Evolutionary conservation across 192 early-diverging fungal species (phyloP), one percentile per base, ranked within the genome.

Genomic region (Pilobolus umbonatus): DNA sequence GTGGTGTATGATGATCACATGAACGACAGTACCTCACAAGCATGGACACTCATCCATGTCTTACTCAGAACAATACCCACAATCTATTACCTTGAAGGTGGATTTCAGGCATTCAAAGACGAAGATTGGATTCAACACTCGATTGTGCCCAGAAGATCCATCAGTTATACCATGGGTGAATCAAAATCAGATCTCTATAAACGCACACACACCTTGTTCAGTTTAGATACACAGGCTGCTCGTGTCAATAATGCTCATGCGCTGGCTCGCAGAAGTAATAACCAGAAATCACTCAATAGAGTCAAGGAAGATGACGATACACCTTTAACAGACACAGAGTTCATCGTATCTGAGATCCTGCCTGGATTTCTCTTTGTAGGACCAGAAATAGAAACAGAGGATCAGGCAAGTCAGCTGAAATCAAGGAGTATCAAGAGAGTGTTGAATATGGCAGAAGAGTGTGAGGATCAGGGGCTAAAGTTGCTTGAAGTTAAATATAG

Each of bases 361-460:
- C 65, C 78, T 17, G 73, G 79, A 1, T 84, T 83, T 57, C 57
- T 90, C 3, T 79, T 70, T 39, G 66, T 90, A 3, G 86, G 86
- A 12, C 80, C 80, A 2, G 85, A 88, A 51, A 71, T 79, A 7
- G 65, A 84, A 17, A 84, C 82, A 4, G 71, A 64, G 14, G 81
- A 87, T 26, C 78, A 79, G 9, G 65, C 81, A 8, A 36, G 52
- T n/a, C 74, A 80, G 54, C 58, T 90, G 25, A 35, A 72, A 15
- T 30, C 42, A 19, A 49, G 82, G 11, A 76, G 76, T 9, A 75
- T 90, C 42, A 76, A 78, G 22, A 77, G 88, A 36, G 80, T 90
- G 17, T 67, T 90, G 10, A 90, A 90, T 62, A 83, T 90, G 85
- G 88, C 88, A 3, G 75, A 67, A 35, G 87, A 90, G 61, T 82